Conservation (phyloP, 2,329 filamentous ascomycete genomes). For the Cucurbitaria berberidis region DNA sequence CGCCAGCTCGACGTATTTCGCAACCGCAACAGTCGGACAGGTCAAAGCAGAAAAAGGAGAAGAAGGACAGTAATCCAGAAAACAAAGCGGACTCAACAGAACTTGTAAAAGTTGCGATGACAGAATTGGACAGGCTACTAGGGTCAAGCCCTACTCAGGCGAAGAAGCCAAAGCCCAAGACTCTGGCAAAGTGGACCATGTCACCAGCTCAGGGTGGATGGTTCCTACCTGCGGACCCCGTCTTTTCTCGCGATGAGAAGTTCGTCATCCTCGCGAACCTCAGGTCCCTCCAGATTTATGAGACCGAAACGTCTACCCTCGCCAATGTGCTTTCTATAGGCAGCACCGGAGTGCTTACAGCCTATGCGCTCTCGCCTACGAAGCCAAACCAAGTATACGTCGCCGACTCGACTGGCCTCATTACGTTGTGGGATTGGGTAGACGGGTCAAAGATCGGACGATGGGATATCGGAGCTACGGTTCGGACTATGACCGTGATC, state of each 20-base stretch:
- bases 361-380: constrained; percentile 59
- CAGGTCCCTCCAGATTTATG: constrained; percentile 80
- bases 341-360: constrained; percentile 53
- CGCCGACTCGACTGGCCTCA: constrained; percentile 57
- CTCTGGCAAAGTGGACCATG: constrained; percentile 37
- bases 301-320: constrained; percentile 79
- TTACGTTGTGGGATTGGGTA: constrained; percentile 66
- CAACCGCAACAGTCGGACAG: constrained; percentile 12
- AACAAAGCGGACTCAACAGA: constrained; percentile 7
- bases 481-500: constrained; percentile 42
- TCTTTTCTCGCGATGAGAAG: constrained; percentile 65
- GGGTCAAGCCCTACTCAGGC: constrained; percentile 7
- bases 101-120: constrained; percentile 1
- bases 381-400: constrained; percentile 62
- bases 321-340: constrained; percentile 69
- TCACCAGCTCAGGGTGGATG: constrained; percentile 61
- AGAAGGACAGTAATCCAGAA: constrained; percentile 14
- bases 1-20: background rate
- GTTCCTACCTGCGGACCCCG: constrained; percentile 62
- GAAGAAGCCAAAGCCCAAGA: constrained; percentile 33
- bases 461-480: constrained; percentile 52
- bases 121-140: background rate
- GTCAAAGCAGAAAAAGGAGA: constrained; percentile 11
- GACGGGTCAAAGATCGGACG: constrained; percentile 51
- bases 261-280: constrained; percentile 75